phyloP scores from a whole-genome alignment of 2,329 filamentous ascomycete species.

The Cytospora piceicola region DNA sequence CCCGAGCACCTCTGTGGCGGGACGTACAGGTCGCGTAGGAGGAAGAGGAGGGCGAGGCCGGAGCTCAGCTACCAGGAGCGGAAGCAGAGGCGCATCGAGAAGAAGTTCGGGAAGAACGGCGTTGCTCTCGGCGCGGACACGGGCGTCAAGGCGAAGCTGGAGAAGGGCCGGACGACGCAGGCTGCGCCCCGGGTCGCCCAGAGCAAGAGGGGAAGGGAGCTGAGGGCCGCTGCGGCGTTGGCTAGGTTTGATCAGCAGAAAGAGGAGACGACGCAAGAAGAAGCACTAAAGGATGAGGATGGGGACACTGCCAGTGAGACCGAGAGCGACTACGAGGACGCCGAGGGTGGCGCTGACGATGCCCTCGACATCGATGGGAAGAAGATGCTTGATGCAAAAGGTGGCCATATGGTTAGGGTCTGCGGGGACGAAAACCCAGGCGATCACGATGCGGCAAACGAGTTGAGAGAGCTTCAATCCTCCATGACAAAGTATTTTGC shows the following conservation, averaged over 20 bases:
- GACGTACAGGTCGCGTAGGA: conserved; percentile 65
- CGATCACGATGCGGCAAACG: conserved; percentile 61
- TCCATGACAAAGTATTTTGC: conserved; percentile 33
- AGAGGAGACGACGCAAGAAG: conserved; percentile 51
- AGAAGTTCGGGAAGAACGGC: conserved; percentile 76
- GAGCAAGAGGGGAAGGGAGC: conserved; percentile 73
- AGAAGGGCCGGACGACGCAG: conserved; percentile 65
- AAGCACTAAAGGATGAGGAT: conserved; percentile 40
- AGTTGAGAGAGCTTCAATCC: conserved; percentile 69
- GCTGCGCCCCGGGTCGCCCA: conserved; percentile 74
- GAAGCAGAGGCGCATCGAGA: conserved; percentile 72
- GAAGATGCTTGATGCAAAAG: conserved; percentile 67
- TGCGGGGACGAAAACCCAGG: conserved; percentile 70
- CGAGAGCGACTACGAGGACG: conserved; percentile 49
- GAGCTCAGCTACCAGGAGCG: conserved; percentile 70
- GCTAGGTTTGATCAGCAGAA: conserved; percentile 69
- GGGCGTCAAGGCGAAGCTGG: conserved; percentile 65
- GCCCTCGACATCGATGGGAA: conserved; percentile 68
- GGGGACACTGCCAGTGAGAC: conserved; percentile 42
- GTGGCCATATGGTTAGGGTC: conserved; percentile 70
- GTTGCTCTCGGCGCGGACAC: conserved; percentile 72
- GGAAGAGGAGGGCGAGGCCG: conserved; percentile 58
- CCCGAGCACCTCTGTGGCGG: conserved; percentile 81
- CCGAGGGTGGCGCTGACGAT: conserved; percentile 51
- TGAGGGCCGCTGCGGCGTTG: conserved; percentile 76